Base-by-base conservation (phyloP, 306 rosid species). In the Trifolium fragiferum region DNA sequence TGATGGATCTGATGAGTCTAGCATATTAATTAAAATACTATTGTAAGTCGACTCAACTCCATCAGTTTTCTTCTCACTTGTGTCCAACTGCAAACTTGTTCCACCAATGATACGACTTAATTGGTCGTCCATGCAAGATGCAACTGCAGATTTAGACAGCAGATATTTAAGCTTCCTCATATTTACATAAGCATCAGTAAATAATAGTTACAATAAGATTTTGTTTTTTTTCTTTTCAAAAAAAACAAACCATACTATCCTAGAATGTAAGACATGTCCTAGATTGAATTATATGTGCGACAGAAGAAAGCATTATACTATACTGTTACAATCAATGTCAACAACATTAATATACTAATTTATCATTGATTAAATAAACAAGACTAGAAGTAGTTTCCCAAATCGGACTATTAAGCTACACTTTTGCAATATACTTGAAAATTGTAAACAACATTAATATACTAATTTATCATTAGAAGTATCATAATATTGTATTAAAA, bases 251-350 rank as follows among this genome's bases (percentile, higher is more conserved):
- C 25, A 23, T 43, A 25, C 37, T 50, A 69, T 9, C 7, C 46
- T n/a, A 70, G 12, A 33, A 70, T 70, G 15, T 3, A 21, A 70
- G 38, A 10, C 16, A 49, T 62, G 59, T 25, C 8, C 25, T 21
- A 47, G n/a, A 51, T 51, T 70, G 65, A 78, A 37, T 20, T 27
- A 64, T 63, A 54, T 23, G n/a, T 5, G 43, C 50, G 74, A 19
- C 12, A 21, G 20, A 15, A 33, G 58, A 25, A 61, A 65, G 55
- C 14, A 40, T 14, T 50, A 59, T 59, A 51, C 37, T 35, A 75
- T 11, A n/a, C 15, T 60, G 33, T 16, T 37, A 13, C 30, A 44
- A 53, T 18, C 38, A 61, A 19, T 44, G 50, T 13, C 50, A 44
- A 44, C 16, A n/a, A n/a, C n/a, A n/a, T n/a, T n/a, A n/a, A n/a